Conservation (phyloP, 768 basidiomycete species). For the Boletus eberwhitei region DNA sequence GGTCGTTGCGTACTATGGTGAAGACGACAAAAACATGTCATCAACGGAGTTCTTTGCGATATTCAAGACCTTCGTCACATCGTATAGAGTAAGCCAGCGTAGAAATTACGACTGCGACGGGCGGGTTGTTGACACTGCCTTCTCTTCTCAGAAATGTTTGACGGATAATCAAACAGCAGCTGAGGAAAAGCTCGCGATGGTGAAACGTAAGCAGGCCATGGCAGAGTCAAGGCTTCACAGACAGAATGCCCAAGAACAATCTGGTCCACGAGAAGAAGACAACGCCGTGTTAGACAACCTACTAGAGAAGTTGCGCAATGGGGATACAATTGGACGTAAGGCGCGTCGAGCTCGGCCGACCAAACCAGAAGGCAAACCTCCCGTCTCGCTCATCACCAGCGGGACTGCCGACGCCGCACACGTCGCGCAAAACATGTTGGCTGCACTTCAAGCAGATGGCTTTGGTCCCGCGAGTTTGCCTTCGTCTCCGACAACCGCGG, state of each 20-base stretch:
- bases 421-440: conserved; percentile 73
- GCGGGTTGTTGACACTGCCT: conserved; percentile 1
- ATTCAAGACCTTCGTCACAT: conserved; percentile 95
- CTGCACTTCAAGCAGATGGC: conserved; percentile 67
- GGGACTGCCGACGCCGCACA: conserved; percentile 42
- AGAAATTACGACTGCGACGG: not conserved
- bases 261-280: conserved; percentile 53
- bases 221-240: conserved; percentile 61
- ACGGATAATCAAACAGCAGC: conserved; percentile 69
- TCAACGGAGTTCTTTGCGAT: conserved; percentile 94
- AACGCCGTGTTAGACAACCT: conserved; percentile 61
- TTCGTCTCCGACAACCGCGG: conserved; percentile 44
- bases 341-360: conserved; percentile 45
- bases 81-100: conserved; percentile 64
- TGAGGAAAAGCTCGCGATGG: conserved; percentile 64
- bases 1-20: conserved; percentile 88
- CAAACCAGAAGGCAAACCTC: conserved; percentile 34
- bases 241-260: conserved; percentile 44
- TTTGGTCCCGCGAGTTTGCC: conserved; percentile 47
- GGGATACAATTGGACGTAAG: conserved; percentile 59
- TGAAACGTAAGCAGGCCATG: conserved; percentile 65
- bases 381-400: conserved; percentile 17
- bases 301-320: conserved; percentile 67
- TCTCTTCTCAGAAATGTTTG: conserved; percentile 73
- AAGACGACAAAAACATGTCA: conserved; percentile 83